A percentile compares a stretch with the other conserved stretches of the same genome.
Conservation (phyloP, 176 grass and related monocot genomes). For the Musa acuminata region DNA sequence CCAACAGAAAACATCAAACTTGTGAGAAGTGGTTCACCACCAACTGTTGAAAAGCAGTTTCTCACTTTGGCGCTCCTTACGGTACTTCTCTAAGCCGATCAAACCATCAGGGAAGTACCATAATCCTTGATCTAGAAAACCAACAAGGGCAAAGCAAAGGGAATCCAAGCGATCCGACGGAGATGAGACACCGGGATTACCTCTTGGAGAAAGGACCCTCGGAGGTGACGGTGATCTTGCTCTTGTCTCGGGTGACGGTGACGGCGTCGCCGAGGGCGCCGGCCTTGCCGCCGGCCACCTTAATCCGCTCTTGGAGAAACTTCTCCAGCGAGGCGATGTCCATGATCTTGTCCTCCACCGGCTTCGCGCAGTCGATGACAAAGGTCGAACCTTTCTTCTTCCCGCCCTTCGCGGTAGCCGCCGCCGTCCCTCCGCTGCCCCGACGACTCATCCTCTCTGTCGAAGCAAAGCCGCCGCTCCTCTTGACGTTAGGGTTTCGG, state of each 20-base stretch:
- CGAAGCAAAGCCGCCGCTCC: background rate
- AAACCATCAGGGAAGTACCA: background rate
- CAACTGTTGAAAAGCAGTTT: background rate
- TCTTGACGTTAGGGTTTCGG: background rate
- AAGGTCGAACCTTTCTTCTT: conserved; percentile 7
- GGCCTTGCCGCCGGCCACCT: conserved; percentile 1
- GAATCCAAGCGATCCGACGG: background rate
- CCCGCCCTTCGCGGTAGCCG: background rate
- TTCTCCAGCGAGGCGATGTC: conserved; percentile 13
- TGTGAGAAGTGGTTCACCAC: too few species aligned
- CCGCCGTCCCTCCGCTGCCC: background rate
- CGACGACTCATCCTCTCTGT: background rate
- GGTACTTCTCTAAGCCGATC: background rate
- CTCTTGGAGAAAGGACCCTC: conserved; percentile 10
- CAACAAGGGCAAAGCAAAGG: background rate
- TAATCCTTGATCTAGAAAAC: background rate
- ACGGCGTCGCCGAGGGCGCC: conserved; percentile 9
- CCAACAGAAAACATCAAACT: too few species aligned
- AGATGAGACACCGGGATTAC: background rate
- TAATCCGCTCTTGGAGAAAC: conserved; percentile 9
- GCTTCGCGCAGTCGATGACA: conserved; percentile 9
- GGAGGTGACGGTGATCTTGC: conserved; percentile 8
- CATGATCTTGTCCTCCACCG: conserved; percentile 9
- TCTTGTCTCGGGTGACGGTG: conserved; percentile 1
- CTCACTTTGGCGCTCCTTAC: background rate